A percentile compares a stretch with the other conserved stretches of the same genome.
These are phyloP conservation scores for Trypanosoma grayi DNA, from an alignment of 208 protist genomes.

Conservation along the genomic window DNA sequence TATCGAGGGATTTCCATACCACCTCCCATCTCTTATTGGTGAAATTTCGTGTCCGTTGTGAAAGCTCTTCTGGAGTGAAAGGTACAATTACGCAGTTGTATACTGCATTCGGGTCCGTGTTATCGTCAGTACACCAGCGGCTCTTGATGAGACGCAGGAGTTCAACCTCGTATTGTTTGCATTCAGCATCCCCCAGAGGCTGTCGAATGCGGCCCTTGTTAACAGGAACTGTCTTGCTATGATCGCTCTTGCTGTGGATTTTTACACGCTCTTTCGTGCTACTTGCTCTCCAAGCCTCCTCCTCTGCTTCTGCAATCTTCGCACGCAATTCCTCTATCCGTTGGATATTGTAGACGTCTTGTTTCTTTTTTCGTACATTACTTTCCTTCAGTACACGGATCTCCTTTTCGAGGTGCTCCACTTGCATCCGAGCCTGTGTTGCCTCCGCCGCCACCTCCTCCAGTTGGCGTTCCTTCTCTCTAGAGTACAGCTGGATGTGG, in stretches of 20 bases:
- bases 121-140: slow-evolving; percentile 47
- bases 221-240: slow-evolving; percentile 2
- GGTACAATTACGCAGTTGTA: slow-evolving; percentile 70
- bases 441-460: slow-evolving; percentile 33
- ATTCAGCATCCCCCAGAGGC: slow-evolving; percentile 58
- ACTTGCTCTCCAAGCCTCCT: too few relatives aligned
- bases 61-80: slow-evolving; percentile 53
- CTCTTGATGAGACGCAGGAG: slow-evolving; percentile 88
- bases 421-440: slow-evolving; percentile 29
- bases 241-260: too few relatives aligned
- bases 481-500: slow-evolving; percentile 43
- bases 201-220: slow-evolving; percentile 40
- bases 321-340: slow-evolving; percentile 62
- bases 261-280: too few relatives aligned
- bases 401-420: slow-evolving; percentile 65
- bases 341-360: slow-evolving; percentile 41
- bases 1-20: slow-evolving; percentile 67
- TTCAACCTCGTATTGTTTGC: slow-evolving; percentile 72
- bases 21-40: slow-evolving; percentile 26
- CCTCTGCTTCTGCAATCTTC: slow-evolving; percentile 46
- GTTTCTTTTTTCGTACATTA: slow-evolving; percentile 46
- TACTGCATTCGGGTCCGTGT: slow-evolving; percentile 37
- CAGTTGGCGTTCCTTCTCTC: slow-evolving; percentile 62
- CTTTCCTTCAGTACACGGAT: slow-evolving; percentile 66
- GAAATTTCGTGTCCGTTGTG: slow-evolving; percentile 32